Conservation (phyloP, 1,284 basidiomycete genomes). For the Schizophyllum amplum region DNA sequence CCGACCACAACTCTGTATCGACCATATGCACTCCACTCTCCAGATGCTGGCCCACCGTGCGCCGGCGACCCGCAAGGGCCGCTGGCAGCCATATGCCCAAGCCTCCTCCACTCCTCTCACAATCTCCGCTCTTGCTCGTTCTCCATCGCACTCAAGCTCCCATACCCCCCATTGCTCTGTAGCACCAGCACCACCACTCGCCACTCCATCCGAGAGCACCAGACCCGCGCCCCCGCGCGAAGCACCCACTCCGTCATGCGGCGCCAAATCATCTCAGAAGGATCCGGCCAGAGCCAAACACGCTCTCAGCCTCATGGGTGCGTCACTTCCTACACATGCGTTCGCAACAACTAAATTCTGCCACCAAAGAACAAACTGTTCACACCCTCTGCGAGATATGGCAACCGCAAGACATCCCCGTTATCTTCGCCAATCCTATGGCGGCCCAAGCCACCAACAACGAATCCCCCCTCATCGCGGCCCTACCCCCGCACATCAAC, state of each 20-base stretch:
- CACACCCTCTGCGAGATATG: conserved; percentile 68
- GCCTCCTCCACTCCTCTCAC: conserved; percentile 23
- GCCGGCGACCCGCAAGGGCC: conserved; percentile 53
- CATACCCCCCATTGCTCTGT: conserved; percentile 42
- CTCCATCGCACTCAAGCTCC: conserved; percentile 46
- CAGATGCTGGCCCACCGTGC: conserved; percentile 63
- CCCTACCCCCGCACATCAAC: conserved; percentile 15
- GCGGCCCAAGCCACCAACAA: conserved; percentile 15
- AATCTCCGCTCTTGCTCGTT: conserved; percentile 35
- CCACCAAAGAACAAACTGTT: conserved; percentile 60
- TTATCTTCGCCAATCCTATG: conserved; percentile 42
- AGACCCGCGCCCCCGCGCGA: conserved; percentile 21
- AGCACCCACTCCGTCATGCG: conserved; percentile 23
- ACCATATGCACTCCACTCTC: conserved; percentile 46
- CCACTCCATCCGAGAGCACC: conserved; percentile 27
- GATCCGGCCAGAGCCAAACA: conserved; percentile 55
- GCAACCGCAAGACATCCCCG: conserved; percentile 63
- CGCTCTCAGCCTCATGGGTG: conserved; percentile 59
- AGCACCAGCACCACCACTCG: conserved; percentile 34
- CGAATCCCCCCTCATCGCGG: background rate
- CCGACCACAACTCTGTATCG: background rate
- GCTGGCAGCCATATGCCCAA: conserved; percentile 62
- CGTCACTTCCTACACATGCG: conserved; percentile 22
- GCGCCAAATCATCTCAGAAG: conserved; percentile 27
- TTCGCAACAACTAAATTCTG: conserved; percentile 14